phyloP scores from a whole-genome alignment of 164 flowering plant species.

The Cinnamomum micranthum region DNA sequence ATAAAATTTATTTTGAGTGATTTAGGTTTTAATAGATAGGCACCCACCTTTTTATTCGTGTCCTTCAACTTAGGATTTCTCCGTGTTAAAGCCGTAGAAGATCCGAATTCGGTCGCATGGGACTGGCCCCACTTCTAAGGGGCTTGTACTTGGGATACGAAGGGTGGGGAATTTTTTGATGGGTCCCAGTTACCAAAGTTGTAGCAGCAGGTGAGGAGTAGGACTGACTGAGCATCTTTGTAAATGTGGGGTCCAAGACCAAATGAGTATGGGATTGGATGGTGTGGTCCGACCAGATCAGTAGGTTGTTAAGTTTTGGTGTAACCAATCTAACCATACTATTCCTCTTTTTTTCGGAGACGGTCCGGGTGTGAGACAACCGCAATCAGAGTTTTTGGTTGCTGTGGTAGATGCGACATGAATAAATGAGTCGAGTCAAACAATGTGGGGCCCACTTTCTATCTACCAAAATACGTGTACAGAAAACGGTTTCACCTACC shows the following conservation, averaged over 20 bases:
- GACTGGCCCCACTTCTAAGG: too few species aligned
- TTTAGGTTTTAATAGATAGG: too few species aligned
- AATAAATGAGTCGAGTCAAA: not conserved
- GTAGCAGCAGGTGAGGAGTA: not conserved
- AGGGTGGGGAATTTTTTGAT: too few species aligned
- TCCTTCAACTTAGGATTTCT: rapidly evolving
- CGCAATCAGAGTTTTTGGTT: not conserved
- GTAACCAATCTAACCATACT: slow-evolving; percentile 1
- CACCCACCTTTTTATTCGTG: too few species aligned
- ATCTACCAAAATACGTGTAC: not conserved
- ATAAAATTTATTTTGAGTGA: too few species aligned
- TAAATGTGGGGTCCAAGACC: not conserved
- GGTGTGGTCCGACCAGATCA: not conserved
- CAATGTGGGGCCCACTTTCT: not conserved
- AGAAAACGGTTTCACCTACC: too few species aligned
- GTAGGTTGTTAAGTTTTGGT: slow-evolving; percentile 1
- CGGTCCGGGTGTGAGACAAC: not conserved
- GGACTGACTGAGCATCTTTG: not conserved
- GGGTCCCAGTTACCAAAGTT: too few species aligned
- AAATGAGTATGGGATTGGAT: not conserved
- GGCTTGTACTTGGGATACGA: too few species aligned
- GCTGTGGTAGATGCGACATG: not conserved
- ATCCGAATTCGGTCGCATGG: too few species aligned
- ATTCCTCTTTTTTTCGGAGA: not conserved
- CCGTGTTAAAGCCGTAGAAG: too few species aligned